Evolutionary conservation across 2,329 filamentous ascomycete genomes (phyloP).

Genomic region (Fusarium sp.): DNA sequence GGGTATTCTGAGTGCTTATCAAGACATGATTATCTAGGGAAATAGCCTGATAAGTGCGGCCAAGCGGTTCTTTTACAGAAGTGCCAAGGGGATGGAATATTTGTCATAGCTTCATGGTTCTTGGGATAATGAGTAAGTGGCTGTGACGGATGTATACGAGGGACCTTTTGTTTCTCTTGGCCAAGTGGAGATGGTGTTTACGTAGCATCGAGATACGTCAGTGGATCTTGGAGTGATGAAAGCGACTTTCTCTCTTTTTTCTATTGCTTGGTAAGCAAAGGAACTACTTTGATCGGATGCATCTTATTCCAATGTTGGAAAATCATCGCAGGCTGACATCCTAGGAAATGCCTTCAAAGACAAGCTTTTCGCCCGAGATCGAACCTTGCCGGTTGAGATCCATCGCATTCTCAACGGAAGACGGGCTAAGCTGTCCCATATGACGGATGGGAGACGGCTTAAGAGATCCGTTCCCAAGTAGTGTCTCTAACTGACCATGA

Average conservation of each 20-base stretch:
- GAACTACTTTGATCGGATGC: neutral
- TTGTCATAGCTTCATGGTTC: neutral
- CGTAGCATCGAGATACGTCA: neutral
- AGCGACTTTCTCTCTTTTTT: neutral
- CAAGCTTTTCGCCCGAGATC: conserved; percentile 28
- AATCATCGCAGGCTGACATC: neutral
- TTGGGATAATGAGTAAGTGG: neutral
- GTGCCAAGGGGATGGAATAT: neutral
- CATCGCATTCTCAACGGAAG: conserved; percentile 6
- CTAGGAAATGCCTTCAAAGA: conserved; percentile 3
- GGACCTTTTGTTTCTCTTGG: conserved; percentile 25
- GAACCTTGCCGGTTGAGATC: conserved; percentile 16
- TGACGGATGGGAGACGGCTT: neutral
- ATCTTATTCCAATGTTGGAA: accelerated
- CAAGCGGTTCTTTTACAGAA: neutral
- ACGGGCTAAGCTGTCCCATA: conserved; percentile 6
- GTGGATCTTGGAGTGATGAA: neutral
- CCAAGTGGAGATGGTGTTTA: neutral
- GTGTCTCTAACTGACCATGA: neutral
- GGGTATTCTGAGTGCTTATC: neutral
- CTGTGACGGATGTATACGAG: neutral
- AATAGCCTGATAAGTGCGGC: neutral
- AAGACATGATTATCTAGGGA: neutral
- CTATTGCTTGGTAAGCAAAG: neutral
- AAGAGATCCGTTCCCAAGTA: neutral